Conservation (phyloP, 2,329 filamentous ascomycete species). For the Bimuria novae-zelandiae region DNA sequence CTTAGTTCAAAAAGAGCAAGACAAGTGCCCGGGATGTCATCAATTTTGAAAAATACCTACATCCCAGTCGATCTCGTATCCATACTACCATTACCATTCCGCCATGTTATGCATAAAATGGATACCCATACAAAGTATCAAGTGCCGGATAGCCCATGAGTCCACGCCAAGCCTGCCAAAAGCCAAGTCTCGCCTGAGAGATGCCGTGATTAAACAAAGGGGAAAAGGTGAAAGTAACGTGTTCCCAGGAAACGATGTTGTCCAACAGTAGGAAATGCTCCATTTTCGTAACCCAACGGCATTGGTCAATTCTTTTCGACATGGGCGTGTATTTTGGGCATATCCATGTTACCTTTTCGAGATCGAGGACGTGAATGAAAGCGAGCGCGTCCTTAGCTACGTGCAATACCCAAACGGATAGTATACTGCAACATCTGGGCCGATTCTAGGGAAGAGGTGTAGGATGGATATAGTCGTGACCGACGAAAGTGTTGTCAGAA, state of each 20-base stretch:
- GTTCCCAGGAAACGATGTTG: conserved; percentile 32
- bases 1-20: not conserved
- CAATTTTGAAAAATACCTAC: conserved; percentile 26
- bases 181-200: conserved; percentile 19
- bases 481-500: not conserved
- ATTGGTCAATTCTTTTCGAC: conserved; percentile 35
- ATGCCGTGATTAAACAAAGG: conserved; percentile 42
- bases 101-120: conserved; percentile 22
- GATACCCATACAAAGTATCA: conserved; percentile 30
- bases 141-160: conserved; percentile 23
- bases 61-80: conserved; percentile 19
- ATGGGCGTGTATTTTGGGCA: conserved; percentile 37
- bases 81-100: conserved; percentile 20
- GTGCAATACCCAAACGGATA: conserved; percentile 35
- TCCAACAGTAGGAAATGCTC: conserved; percentile 31
- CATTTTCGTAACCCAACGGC: conserved; percentile 38
- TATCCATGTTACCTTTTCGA: conserved; percentile 39
- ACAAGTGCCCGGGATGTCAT: conserved; percentile 18
- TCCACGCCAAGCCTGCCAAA: conserved; percentile 21
- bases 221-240: conserved; percentile 27
- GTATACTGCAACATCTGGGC: conserved; percentile 27
- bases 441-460: conserved; percentile 1
- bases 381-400: conserved; percentile 22
- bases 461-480: not conserved
- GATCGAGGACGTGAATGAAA: conserved; percentile 34